Percentiles rank a stretch among this genome's conserved stretches.
Evolutionary conservation across 106 monocot species (phyloP).

Genomic region (Alisma plantagoaquatica): DNA sequence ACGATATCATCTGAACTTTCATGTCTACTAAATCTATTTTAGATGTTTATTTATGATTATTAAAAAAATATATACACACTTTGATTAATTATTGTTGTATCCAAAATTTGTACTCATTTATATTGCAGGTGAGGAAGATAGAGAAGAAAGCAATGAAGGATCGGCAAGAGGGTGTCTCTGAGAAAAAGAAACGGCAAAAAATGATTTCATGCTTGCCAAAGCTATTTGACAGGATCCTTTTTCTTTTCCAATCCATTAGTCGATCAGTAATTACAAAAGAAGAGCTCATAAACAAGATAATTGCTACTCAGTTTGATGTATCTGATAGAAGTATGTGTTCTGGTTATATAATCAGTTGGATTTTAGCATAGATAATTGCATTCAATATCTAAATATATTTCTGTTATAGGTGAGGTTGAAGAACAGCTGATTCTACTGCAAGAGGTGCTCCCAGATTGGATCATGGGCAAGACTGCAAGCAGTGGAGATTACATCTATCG

Average conservation of each 20-base stretch:
- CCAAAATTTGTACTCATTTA: not conserved
- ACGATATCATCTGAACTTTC: too few relatives aligned
- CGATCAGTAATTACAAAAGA: constrained; percentile 70
- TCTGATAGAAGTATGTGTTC: constrained; percentile 57
- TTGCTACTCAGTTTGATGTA: constrained; percentile 40
- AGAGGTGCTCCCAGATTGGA: constrained; percentile 87
- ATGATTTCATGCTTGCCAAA: constrained; percentile 55
- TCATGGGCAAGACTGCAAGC: constrained; percentile 35
- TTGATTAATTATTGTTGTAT: too few relatives aligned
- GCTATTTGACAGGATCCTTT: constrained; percentile 62
- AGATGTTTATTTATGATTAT: too few relatives aligned
- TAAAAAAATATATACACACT: not conserved
- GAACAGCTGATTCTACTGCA: constrained; percentile 63
- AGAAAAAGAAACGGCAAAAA: constrained; percentile 36
- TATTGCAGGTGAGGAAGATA: constrained; percentile 60
- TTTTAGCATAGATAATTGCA: not conserved
- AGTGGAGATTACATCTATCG: constrained; percentile 54
- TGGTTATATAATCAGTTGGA: not conserved
- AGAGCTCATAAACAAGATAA: constrained; percentile 72
- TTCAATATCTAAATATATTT: not conserved
- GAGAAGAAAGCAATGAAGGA: constrained; percentile 47
- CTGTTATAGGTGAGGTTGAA: constrained; percentile 62
- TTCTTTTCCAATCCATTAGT: constrained; percentile 55
- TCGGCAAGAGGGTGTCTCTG: constrained; percentile 25
- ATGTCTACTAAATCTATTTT: too few relatives aligned